These are phyloP conservation scores for Celoporthe dispersa DNA, from an alignment of 2,329 filamentous ascomycete genomes.

Conservation along the genomic window DNA sequence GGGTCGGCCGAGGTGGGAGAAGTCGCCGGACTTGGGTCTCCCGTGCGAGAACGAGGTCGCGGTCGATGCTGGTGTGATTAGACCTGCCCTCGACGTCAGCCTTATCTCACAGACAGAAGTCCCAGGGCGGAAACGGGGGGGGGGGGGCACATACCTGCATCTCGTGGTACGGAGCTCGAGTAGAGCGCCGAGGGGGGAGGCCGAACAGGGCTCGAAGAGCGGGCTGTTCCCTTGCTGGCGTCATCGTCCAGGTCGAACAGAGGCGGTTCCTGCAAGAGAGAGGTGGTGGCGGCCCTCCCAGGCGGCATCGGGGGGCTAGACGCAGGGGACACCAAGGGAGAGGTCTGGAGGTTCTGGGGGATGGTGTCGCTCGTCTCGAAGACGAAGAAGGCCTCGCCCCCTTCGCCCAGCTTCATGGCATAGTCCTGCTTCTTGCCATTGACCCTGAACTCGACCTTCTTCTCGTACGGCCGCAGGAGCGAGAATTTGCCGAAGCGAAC, in stretches of 20 bases:
- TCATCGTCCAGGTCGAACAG: conserved; percentile 66
- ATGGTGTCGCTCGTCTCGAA: conserved; percentile 94
- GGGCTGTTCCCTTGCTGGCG: conserved; percentile 48
- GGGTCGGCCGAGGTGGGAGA: conserved; percentile 51
- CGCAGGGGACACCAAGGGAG: conserved; percentile 88
- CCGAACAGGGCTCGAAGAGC: conserved; percentile 46
- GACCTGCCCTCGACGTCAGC: conserved; percentile 41
- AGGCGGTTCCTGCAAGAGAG: conserved; percentile 69
- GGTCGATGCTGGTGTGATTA: conserved; percentile 57
- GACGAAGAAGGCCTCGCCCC: conserved; percentile 97
- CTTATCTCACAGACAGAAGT: not conserved
- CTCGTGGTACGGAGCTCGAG: conserved; percentile 39
- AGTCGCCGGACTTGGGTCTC: conserved; percentile 56
- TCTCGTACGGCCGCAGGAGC: conserved; percentile 89
- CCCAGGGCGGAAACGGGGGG: conserved; percentile 5
- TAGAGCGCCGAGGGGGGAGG: conserved; percentile 52
- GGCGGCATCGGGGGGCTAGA: conserved; percentile 74
- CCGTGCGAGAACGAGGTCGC: conserved; percentile 55
- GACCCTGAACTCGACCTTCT: conserved; percentile 98
- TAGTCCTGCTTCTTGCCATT: conserved; percentile 91
- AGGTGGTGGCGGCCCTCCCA: conserved; percentile 34
- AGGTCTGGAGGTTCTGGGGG: conserved; percentile 92
- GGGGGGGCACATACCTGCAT: conserved; percentile 38
- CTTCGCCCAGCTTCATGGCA: conserved; percentile 97
- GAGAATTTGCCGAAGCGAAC: conserved; percentile 99